Conservation (phyloP, 176 grass and related monocot species). For the Zea mays region DNA sequence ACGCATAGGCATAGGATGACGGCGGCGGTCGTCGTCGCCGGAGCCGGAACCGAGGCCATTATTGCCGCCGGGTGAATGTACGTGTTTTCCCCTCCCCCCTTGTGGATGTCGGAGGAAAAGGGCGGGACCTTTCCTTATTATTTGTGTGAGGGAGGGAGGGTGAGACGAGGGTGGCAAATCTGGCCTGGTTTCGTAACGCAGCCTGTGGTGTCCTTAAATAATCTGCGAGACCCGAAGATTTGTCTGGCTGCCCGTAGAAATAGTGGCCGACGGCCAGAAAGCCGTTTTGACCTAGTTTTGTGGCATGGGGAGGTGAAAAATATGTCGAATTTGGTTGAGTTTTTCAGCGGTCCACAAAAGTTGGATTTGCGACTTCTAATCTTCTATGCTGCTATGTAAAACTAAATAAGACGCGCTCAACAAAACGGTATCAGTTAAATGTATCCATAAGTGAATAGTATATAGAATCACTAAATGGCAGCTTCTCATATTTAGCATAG, state of each 20-base stretch:
- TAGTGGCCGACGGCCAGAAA: background rate
- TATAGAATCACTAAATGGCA: background rate
- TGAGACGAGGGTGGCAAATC: conserved; percentile 31
- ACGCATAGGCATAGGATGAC: background rate
- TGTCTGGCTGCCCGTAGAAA: conserved; percentile 24
- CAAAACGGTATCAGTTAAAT: background rate
- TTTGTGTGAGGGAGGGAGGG: background rate
- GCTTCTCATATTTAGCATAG: background rate
- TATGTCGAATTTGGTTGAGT: no score
- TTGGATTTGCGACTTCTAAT: no score
- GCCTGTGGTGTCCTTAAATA: conserved; percentile 26
- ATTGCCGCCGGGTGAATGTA: conserved; percentile 36
- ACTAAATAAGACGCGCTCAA: background rate
- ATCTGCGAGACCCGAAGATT: background rate
- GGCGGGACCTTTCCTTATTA: background rate
- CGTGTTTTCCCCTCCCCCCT: no score
- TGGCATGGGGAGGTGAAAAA: no score
- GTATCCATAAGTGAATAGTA: background rate
- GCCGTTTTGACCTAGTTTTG: background rate
- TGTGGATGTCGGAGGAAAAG: background rate
- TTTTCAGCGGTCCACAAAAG: no score
- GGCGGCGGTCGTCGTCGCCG: conserved; percentile 7
- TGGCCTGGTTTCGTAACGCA: conserved; percentile 3
- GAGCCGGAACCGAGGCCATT: conserved; percentile 38
- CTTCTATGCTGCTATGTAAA: no score